Percentiles rank a stretch among this genome's conserved stretches.
phyloP scores from a whole-genome alignment of 257 asterid genomes.

The Solanum acaule region DNA sequence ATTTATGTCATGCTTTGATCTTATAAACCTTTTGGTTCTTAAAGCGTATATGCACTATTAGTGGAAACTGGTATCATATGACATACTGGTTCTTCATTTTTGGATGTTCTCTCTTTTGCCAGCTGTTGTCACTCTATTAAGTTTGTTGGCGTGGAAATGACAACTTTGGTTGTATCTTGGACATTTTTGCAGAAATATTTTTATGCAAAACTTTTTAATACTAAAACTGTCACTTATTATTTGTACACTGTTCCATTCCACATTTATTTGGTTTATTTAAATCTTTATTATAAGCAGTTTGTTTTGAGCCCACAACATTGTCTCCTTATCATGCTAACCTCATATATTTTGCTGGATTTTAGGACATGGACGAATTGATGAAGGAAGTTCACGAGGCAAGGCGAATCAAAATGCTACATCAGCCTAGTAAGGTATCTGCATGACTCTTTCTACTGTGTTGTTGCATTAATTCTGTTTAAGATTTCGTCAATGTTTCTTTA shows the following conservation, averaged over 20 bases:
- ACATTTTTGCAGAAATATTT: no score
- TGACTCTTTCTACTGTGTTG: background rate
- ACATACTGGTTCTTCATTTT: background rate
- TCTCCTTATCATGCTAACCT: background rate
- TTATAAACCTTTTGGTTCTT: background rate
- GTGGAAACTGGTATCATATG: background rate
- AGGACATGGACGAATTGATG: constrained; percentile 89
- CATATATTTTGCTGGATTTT: background rate
- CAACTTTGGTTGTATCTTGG: background rate
- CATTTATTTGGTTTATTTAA: background rate
- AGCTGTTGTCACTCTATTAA: background rate
- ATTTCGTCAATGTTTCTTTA: background rate
- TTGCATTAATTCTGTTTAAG: background rate
- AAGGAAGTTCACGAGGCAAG: constrained; percentile 96
- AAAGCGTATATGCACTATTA: background rate
- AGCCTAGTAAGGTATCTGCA: constrained; percentile 70
- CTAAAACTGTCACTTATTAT: background rate
- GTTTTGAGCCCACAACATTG: background rate
- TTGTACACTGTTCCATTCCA: background rate
- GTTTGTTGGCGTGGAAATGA: background rate
- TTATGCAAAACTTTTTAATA: background rate
- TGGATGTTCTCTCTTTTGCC: background rate
- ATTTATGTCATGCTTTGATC: background rate
- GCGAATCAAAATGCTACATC: constrained; percentile 90
- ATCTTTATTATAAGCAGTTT: background rate